phyloP scores from a whole-genome alignment of 306 rosid genomes.

The Ceratonia siliqua region DNA sequence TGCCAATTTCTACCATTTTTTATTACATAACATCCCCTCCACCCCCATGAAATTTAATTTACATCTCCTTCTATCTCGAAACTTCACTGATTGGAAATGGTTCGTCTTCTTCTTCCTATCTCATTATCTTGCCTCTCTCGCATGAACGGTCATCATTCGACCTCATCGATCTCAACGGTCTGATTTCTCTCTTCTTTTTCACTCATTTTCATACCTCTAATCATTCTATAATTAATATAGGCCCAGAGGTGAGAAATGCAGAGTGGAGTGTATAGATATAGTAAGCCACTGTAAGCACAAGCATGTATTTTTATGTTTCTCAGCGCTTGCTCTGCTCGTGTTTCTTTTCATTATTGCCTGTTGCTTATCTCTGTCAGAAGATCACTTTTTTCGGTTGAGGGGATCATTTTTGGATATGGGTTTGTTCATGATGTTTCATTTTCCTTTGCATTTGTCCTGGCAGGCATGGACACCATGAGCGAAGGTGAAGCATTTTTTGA shows the following conservation, averaged over 20 bases:
- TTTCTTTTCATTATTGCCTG: slow-evolving; percentile 19
- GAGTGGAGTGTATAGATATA: background rate
- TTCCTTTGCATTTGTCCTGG: slow-evolving; percentile 41
- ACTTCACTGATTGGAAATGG: slow-evolving; percentile 35
- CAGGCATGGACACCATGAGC: slow-evolving; percentile 46
- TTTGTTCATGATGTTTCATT: slow-evolving; percentile 44
- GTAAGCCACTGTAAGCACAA: slow-evolving; percentile 3
- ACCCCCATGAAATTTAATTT: background rate
- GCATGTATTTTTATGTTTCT: slow-evolving; percentile 4
- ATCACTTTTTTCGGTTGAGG: slow-evolving; percentile 4
- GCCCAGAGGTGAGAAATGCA: background rate
- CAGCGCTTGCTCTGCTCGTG: background rate
- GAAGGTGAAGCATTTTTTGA: slow-evolving; percentile 19
- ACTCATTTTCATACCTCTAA: slow-evolving; percentile 42
- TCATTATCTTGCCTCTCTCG: slow-evolving; percentile 26
- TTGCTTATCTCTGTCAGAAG: slow-evolving; percentile 9
- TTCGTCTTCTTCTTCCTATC: slow-evolving; percentile 36
- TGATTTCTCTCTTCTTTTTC: slow-evolving; percentile 35
- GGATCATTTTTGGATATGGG: slow-evolving; percentile 39
- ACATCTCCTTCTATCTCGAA: background rate
- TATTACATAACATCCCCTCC: slow-evolving; percentile 8
- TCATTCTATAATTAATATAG: slow-evolving; percentile 11
- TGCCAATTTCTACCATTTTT: slow-evolving; percentile 21
- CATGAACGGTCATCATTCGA: slow-evolving; percentile 51
- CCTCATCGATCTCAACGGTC: slow-evolving; percentile 59